Evolutionary conservation across 2,329 filamentous ascomycete species (phyloP).

Genomic region (Ascochyta koolunga): DNA sequence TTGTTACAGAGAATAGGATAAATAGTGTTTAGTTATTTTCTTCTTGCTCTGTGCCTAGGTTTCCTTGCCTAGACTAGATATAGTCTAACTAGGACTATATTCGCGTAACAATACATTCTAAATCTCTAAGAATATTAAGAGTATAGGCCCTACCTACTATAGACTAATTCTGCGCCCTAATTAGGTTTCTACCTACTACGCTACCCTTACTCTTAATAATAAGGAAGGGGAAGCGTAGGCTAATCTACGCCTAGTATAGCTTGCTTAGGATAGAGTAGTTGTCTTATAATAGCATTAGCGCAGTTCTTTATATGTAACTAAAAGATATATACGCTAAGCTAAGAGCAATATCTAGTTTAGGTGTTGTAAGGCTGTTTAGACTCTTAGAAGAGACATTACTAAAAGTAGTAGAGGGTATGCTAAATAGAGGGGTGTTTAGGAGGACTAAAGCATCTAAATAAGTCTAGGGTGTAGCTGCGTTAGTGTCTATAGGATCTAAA

Average conservation of each 20-base stretch:
- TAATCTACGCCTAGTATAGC: neutral
- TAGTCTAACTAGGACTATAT: too few relatives aligned
- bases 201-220: slow-evolving; percentile 4
- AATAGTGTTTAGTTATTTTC: neutral
- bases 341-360: neutral
- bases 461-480: too few relatives aligned
- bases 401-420: too few relatives aligned
- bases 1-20: slow-evolving; percentile 14
- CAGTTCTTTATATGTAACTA: neutral
- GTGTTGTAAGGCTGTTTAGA: too few relatives aligned
- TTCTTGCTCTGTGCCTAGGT: neutral
- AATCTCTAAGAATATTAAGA: too few relatives aligned
- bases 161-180: slow-evolving; percentile 7
- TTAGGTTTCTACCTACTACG: neutral
- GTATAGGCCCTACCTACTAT: too few relatives aligned
- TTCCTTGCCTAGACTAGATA: neutral
- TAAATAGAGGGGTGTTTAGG: too few relatives aligned
- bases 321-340: neutral
- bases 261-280: neutral
- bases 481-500: too few relatives aligned
- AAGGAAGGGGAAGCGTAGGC: slow-evolving; percentile 9
- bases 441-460: too few relatives aligned
- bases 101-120: too few relatives aligned
- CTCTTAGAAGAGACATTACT: too few relatives aligned
- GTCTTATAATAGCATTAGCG: neutral